Percentiles rank a stretch among this genome's conserved stretches.
Evolutionary conservation across 805 yeast genomes (phyloP).

Genomic region (Jamesozyma jinghongensis): DNA sequence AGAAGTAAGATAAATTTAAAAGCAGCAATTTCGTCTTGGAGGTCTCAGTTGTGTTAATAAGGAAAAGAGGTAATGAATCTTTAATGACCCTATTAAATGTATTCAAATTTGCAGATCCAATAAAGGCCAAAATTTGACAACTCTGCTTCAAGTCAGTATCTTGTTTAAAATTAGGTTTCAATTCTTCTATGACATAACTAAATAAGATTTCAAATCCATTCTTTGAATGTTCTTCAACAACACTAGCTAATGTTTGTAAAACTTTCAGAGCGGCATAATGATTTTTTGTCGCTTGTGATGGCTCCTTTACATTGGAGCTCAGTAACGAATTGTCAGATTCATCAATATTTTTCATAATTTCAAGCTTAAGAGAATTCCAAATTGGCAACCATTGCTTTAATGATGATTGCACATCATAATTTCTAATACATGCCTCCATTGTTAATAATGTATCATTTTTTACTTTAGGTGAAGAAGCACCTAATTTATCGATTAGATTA

Average conservation of each 20-base stretch:
- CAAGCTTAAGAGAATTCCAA: slow-evolving; percentile 85
- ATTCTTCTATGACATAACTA: slow-evolving; percentile 38
- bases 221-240: slow-evolving; percentile 28
- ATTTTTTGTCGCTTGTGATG: slow-evolving; percentile 11
- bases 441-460: slow-evolving; percentile 66
- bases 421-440: slow-evolving; percentile 45
- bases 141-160: slow-evolving; percentile 55
- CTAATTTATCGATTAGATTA: slow-evolving; percentile 65
- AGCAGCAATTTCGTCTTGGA: slow-evolving; percentile 51
- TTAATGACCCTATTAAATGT: slow-evolving; percentile 42
- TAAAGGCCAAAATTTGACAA: slow-evolving; percentile 45
- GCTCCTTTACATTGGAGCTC: background rate
- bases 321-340: slow-evolving; percentile 25
- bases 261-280: slow-evolving; percentile 37
- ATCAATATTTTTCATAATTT: slow-evolving; percentile 70
- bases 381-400: slow-evolving; percentile 57
- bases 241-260: slow-evolving; percentile 36
- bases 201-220: slow-evolving; percentile 33
- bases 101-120: slow-evolving; percentile 39
- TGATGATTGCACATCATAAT: slow-evolving; percentile 41
- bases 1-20: slow-evolving; percentile 51
- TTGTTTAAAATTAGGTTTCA: slow-evolving; percentile 41
- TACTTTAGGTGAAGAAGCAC: slow-evolving; percentile 63
- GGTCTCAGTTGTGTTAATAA: slow-evolving; percentile 35
- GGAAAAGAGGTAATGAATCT: slow-evolving; percentile 37